phyloP scores from a whole-genome alignment of 2,329 filamentous ascomycete species.

The Aspergillus floridensis region DNA sequence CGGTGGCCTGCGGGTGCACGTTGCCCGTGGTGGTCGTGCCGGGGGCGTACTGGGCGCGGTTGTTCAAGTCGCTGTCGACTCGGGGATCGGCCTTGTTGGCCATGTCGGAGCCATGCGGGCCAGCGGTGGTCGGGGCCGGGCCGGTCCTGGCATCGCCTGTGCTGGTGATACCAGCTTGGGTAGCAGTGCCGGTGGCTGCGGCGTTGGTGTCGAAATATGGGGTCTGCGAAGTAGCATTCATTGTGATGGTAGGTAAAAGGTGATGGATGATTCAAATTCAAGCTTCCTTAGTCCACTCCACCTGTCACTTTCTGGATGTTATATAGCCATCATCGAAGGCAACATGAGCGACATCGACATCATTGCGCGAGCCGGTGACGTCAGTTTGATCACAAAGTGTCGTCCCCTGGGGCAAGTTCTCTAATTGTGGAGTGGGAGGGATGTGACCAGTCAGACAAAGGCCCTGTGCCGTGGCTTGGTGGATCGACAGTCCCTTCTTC shows the following conservation, averaged over 20 bases:
- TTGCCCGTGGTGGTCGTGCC: slow-evolving; percentile 15
- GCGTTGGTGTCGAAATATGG: slow-evolving; percentile 17
- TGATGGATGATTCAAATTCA: too few relatives aligned
- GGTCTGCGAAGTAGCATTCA: slow-evolving; percentile 14
- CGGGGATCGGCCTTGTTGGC: slow-evolving; percentile 42
- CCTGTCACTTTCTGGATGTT: not conserved
- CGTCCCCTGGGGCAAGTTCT: not conserved
- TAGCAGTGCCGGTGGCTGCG: slow-evolving; percentile 13
- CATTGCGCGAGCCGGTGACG: slow-evolving; percentile 9
- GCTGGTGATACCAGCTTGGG: slow-evolving; percentile 12
- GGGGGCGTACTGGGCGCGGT: slow-evolving; percentile 22
- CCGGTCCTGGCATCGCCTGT: slow-evolving; percentile 12
- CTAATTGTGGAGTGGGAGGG: not conserved
- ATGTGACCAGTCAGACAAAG: not conserved
- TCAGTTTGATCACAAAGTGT: not conserved
- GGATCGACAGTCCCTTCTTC: not conserved
- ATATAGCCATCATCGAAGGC: not conserved
- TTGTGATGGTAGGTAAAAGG: not conserved
- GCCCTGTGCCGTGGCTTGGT: not conserved
- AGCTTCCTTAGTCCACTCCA: not conserved
- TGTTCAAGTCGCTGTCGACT: slow-evolving; percentile 15
- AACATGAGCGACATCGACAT: slow-evolving; percentile 2
- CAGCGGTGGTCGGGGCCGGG: slow-evolving; percentile 16
- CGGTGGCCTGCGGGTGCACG: slow-evolving; percentile 10
- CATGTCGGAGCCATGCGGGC: slow-evolving; percentile 17